Conservation (phyloP, 192 early-diverging fungal species). For the Powellomyces hirtus region DNA sequence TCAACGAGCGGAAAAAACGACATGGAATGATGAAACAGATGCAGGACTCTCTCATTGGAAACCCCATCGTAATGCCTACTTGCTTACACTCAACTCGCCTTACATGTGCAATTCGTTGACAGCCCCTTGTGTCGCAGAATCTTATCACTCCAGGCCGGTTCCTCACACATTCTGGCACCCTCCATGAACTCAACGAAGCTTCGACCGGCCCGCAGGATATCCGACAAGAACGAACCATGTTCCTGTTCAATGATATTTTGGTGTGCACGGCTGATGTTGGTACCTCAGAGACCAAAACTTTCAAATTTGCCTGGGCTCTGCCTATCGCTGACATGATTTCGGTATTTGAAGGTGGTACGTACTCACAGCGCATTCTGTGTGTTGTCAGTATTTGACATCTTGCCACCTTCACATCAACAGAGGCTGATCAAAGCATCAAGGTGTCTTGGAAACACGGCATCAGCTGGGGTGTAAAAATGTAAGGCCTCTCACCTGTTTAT, state of each 20-base stretch:
- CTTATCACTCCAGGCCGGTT: constrained; percentile 1
- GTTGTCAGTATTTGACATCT: background rate
- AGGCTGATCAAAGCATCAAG: background rate
- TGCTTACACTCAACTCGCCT: no score
- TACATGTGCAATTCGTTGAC: no score
- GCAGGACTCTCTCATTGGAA: constrained; percentile 6
- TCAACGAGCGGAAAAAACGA: constrained; percentile 24
- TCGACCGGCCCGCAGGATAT: background rate
- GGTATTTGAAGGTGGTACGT: background rate
- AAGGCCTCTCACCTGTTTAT: background rate
- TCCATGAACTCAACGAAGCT: constrained; percentile 4
- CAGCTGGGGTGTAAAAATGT: constrained; percentile 1
- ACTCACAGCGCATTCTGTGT: background rate
- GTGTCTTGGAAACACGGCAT: constrained; percentile 8
- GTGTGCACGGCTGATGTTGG: background rate
- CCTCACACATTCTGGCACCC: constrained; percentile 7
- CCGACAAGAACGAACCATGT: background rate
- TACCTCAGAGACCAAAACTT: background rate
- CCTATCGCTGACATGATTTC: constrained; percentile 10
- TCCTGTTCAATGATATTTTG: constrained; percentile 17
- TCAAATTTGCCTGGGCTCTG: constrained; percentile 13
- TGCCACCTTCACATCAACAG: background rate
- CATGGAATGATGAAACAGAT: constrained; percentile 17
- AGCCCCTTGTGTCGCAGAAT: no score
- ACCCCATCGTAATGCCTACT: constrained; percentile 8